Conservation (phyloP, 768 basidiomycete species). For the Chalciporus chontae region DNA sequence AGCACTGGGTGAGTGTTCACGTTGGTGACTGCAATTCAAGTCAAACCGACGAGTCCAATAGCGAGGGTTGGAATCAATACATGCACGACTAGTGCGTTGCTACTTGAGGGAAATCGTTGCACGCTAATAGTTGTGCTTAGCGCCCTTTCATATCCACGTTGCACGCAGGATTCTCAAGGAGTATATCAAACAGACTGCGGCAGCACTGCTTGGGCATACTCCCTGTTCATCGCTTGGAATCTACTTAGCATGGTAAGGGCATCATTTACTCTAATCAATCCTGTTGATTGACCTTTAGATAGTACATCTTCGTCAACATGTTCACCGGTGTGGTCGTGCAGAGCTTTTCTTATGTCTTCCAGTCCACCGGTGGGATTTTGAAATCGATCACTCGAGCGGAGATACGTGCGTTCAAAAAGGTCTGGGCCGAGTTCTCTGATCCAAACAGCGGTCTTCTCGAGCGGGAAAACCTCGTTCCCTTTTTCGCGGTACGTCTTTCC, state of each 20-base stretch:
- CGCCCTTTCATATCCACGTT: constrained; percentile 72
- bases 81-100: constrained; percentile 87
- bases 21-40: background rate
- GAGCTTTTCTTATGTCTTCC: constrained; percentile 94
- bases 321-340: constrained; percentile 96
- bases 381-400: constrained; percentile 83
- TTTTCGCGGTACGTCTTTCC: constrained; percentile 67
- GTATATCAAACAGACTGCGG: constrained; percentile 82
- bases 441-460: constrained; percentile 76
- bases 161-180: constrained; percentile 51
- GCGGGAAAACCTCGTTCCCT: constrained; percentile 64
- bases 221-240: constrained; percentile 93
- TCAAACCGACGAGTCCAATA: constrained; percentile 28
- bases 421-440: constrained; percentile 85
- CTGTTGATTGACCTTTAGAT: background rate
- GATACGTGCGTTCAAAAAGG: constrained; percentile 92
- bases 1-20: constrained; percentile 72
- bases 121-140: constrained; percentile 36
- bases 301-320: constrained; percentile 97
- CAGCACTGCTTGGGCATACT: constrained; percentile 76
- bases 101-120: background rate
- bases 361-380: constrained; percentile 69
- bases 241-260: constrained; percentile 80
- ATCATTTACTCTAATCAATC: background rate
- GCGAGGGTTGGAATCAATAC: constrained; percentile 95